phyloP scores from a whole-genome alignment of 2,329 filamentous ascomycete species.

The Penicillium digitatum region DNA sequence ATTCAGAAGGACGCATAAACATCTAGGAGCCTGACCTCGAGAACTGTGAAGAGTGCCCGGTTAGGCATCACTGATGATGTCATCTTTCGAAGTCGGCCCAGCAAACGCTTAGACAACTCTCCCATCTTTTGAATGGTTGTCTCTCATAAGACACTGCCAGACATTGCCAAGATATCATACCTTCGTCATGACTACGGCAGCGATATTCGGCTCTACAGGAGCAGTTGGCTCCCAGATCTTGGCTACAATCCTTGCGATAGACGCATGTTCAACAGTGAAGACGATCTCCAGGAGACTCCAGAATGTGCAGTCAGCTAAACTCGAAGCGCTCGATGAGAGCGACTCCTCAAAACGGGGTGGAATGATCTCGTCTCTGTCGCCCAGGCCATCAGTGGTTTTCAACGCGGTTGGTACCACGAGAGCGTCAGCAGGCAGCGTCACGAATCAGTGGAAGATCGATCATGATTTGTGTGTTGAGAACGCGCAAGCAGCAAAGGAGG shows the following conservation, averaged over 20 bases:
- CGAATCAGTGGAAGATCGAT: constrained; percentile 39
- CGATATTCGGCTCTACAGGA: constrained; percentile 32
- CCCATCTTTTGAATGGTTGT: background rate
- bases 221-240: constrained; percentile 34
- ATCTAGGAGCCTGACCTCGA: background rate
- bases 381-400: constrained; percentile 28
- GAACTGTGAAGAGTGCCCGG: no score
- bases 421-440: constrained; percentile 31
- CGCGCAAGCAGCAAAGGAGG: constrained; percentile 34
- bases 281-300: constrained; percentile 29
- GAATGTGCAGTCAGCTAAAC: constrained; percentile 24
- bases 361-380: constrained; percentile 23
- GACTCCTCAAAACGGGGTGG: constrained; percentile 32
- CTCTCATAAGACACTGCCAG: background rate
- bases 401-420: constrained; percentile 37
- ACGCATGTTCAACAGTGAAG: constrained; percentile 24
- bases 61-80: background rate
- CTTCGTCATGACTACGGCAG: constrained; percentile 30
- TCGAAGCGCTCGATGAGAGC: constrained; percentile 27
- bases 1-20: background rate
- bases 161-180: background rate
- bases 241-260: constrained; percentile 23
- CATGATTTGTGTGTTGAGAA: constrained; percentile 37
- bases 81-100: background rate
- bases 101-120: background rate